These are phyloP conservation scores for Ogataea methanolica DNA, from an alignment of 805 yeast species.

Conservation along the genomic window DNA sequence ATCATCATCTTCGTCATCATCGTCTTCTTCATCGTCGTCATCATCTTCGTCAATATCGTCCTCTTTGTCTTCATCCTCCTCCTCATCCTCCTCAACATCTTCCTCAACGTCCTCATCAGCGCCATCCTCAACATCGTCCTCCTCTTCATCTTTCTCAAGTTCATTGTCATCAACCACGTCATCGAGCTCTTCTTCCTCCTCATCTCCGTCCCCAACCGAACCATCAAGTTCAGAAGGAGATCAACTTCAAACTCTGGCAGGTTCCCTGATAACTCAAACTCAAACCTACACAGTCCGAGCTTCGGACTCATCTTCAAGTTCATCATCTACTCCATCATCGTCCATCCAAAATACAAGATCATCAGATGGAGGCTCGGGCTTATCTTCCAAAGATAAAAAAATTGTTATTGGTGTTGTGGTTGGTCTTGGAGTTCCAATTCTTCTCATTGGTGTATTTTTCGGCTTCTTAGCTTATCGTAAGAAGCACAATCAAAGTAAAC, in stretches of 20 bases:
- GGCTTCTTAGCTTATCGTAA: conserved; percentile 14
- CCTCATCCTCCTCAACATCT: conserved; percentile 2
- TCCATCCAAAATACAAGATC: conserved; percentile 6
- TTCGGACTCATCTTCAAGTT: conserved; percentile 5
- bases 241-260: background rate
- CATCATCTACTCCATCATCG: conserved; percentile 29
- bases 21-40: conserved; percentile 11
- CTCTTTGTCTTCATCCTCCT: background rate
- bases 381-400: conserved; percentile 44
- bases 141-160: conserved; percentile 4
- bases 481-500: conserved; percentile 15
- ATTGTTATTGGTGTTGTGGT: conserved; percentile 66
- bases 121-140: background rate
- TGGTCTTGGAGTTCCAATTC: conserved; percentile 63
- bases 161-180: conserved; percentile 1
- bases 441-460: conserved; percentile 28
- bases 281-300: background rate
- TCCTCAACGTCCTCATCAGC: conserved; percentile 1
- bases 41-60: background rate
- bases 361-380: conserved; percentile 30
- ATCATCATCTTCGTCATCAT: conserved; percentile 13
- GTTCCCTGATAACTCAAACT: background rate
- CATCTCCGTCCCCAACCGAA: background rate
- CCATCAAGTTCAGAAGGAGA: too few relatives aligned
- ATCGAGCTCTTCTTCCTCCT: background rate